Base-by-base conservation (phyloP, 1,284 basidiomycete species). In the Hymenochaete sp. region DNA sequence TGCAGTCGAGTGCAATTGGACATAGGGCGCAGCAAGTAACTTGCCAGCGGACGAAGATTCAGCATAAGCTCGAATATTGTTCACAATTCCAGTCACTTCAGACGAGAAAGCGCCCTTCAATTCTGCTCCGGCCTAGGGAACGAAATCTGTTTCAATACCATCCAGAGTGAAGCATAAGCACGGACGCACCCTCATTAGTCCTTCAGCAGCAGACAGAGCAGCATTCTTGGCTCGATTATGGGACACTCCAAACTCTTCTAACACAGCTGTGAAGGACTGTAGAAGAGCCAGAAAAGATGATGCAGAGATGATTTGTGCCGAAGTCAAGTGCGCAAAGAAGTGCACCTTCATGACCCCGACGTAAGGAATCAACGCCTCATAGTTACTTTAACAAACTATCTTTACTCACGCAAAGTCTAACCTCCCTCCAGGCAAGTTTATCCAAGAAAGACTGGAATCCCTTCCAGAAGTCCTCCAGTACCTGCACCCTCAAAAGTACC, bases 241-340 rank as follows among this genome's bases (percentile, higher is more conserved):
- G 4, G 90, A 90, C 1, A 91, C 89, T 38, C 86, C 88, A 52
- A 93, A 89, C 59, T 95, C 92, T 53, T 92, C 87, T 21, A 96
- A 66, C 2, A 95, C 92, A 0, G 81, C 73, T 2, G 82, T 79
- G 55, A 95, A 88, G 0, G 88, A 84, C 50, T 81, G 77, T 21
- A 95, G 71, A 9, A 93, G 75, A 5, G 77, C 72, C 37, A 84
- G 69, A 67, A 96, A 73, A 3, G 90, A 92, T 11, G 79, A 71
- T 0, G 79, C 63, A 2, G 84, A 78, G 41, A 96, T 73, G 1
- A 95, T 67, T 41, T 77, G 73, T 9, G 88, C 75, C 25, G 82
- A 71, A 24, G 87, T 82, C 33, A 95, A 65, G 56, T 92, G 85
- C 0, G 91, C 84, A 57, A 96, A 93, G 61, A 96, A 88, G 55